Base-by-base conservation (phyloP, 2,329 filamentous ascomycete species). In the Aureobasidium sp. region DNA sequence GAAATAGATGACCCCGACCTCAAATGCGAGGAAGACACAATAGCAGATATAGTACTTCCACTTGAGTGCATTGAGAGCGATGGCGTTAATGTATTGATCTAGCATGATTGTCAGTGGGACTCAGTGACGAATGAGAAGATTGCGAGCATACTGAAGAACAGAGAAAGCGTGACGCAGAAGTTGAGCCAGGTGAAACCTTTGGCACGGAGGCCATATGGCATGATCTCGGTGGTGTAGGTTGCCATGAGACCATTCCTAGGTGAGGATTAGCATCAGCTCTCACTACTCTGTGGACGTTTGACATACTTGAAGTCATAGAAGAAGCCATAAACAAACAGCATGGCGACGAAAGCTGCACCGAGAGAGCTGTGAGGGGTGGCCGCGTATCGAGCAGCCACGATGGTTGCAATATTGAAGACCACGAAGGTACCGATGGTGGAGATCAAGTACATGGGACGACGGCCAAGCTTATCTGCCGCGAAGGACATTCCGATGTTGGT, bases 21-120 rank as follows among this genome's bases (percentile, higher is more conserved):
- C 70, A 15, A 71, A 51, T 8, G 66, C 67, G 57, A 71, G 66
- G 72, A 72, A 75, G 32, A 70, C 66, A 56, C 68, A 62, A 64
- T 71, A 71, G 26, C 70, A 57, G 26, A 64, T 52, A 51, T 70
- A 70, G 12, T 65, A 69, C 63, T 68, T 68, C 67, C 68, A 70
- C 27, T 66, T 64, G 47, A 70, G 67, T n/a, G 68, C 66, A 3
- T 52, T 34, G 8, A 71, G 63, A 1, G 70, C 63, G 53, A 71
- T 67, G 2, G 76, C 75, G 62, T 79, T 79, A 52, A 77, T 74
- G 53, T 57, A 57, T n/a, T 57, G 53, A 17, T 57, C 41, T 46
- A 17, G 5, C 13, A 47, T 1, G 15, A 15, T 2, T 12, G 12
- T 36, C 15, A 57, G 53, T 20, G 26, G 5, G 4, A 4, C 1